phyloP scores from a whole-genome alignment of 2,329 filamentous ascomycete genomes.

The Parastagonospora nodorum region DNA sequence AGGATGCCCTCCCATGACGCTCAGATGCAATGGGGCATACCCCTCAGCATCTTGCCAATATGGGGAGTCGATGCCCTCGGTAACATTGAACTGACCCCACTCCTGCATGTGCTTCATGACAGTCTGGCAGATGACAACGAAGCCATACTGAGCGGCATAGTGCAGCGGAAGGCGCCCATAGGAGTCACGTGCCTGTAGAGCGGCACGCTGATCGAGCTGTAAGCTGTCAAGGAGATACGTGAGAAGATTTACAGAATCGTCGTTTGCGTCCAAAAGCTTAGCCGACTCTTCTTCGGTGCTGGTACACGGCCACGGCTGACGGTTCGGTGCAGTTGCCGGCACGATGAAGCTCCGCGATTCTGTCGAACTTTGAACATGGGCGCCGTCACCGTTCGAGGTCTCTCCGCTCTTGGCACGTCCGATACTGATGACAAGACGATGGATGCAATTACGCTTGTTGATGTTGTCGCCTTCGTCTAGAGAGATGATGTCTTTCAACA shows the following conservation, averaged over 20 bases:
- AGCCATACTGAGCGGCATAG: conserved; percentile 93
- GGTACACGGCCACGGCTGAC: conserved; percentile 65
- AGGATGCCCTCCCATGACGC: conserved; percentile 88
- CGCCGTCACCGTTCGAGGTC: conserved; percentile 53
- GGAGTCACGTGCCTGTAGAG: conserved; percentile 72
- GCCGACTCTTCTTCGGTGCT: conserved; percentile 67
- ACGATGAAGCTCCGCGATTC: conserved; percentile 77
- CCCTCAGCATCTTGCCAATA: conserved; percentile 94
- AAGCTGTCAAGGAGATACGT: conserved; percentile 70
- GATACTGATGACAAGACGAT: conserved; percentile 89
- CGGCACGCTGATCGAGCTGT: conserved; percentile 67
- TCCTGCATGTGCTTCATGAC: conserved; percentile 87
- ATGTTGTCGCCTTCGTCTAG: conserved; percentile 90
- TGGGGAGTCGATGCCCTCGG: conserved; percentile 81
- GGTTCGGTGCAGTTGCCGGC: conserved; percentile 71
- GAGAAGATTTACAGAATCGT: conserved; percentile 75
- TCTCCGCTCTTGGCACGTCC: conserved; percentile 71
- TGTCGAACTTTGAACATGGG: conserved; percentile 54
- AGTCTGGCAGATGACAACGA: conserved; percentile 85
- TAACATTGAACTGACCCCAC: conserved; percentile 85
- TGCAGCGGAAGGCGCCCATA: conserved; percentile 87
- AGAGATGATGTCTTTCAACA: conserved; percentile 70
- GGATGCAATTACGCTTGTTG: conserved; percentile 90
- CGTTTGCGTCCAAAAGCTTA: conserved; percentile 68
- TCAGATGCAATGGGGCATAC: conserved; percentile 87